Percentiles rank a stretch among this genome's conserved stretches.
Conservation (phyloP, 2,329 filamentous ascomycete genomes). For the Aspergillus sp. region DNA sequence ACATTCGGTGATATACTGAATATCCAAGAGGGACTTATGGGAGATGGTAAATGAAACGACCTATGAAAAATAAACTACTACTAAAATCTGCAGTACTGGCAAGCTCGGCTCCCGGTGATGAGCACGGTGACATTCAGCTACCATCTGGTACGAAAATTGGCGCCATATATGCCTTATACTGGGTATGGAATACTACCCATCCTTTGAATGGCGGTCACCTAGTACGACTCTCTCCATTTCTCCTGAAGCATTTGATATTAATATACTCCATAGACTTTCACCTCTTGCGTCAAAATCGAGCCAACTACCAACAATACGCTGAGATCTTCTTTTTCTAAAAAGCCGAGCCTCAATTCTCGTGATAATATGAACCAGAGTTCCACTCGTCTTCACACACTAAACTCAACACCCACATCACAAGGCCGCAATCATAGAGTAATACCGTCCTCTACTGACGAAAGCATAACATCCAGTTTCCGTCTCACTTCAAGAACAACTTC, state of each 20-base stretch:
- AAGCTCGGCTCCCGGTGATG: neutral
- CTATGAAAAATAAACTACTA: neutral
- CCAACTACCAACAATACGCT: neutral
- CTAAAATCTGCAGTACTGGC: neutral
- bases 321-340: neutral
- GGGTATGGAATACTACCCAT: neutral
- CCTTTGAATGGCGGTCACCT: neutral
- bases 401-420: neutral
- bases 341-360: neutral
- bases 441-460: neutral
- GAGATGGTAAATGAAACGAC: neutral
- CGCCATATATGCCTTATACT: neutral
- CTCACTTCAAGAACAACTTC: neutral
- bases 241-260: neutral
- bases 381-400: neutral
- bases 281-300: neutral
- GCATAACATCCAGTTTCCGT: neutral
- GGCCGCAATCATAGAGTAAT: neutral
- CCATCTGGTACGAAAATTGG: neutral
- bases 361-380: neutral
- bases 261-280: neutral
- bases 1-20: neutral
- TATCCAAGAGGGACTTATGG: neutral
- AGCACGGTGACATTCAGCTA: neutral
- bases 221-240: neutral